These are phyloP conservation scores for Eimeria necatrix DNA, from an alignment of 169 alveolate genomes.

Conservation along the genomic window DNA sequence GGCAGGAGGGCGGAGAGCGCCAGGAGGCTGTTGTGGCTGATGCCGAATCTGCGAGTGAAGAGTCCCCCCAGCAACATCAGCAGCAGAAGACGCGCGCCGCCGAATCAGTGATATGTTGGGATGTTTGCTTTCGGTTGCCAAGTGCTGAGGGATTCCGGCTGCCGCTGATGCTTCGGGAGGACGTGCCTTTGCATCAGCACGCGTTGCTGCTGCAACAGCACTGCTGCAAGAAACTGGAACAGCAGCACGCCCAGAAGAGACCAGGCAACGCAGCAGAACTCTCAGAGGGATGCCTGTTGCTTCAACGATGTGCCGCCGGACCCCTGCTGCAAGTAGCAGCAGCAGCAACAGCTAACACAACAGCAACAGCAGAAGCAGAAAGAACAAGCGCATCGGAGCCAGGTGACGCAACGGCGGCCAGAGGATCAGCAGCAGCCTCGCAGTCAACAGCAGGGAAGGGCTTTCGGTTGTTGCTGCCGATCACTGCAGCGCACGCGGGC, in stretches of 20 bases:
- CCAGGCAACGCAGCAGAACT: neutral
- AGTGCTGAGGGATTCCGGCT: neutral
- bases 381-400: neutral
- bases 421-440: neutral
- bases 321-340: constrained; percentile 19
- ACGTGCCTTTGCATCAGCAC: neutral
- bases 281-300: neutral
- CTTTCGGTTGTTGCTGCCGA: neutral
- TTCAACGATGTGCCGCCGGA: neutral
- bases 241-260: neutral
- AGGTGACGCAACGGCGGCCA: neutral
- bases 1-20: neutral
- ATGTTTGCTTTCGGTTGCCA: neutral
- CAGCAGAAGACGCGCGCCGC: neutral
- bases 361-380: neutral
- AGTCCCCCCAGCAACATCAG: neutral
- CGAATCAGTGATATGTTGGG: neutral
- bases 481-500: constrained; percentile 44
- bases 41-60: neutral
- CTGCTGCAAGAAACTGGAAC: constrained; percentile 24
- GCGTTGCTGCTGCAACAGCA: constrained; percentile 13
- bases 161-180: neutral
- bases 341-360: neutral
- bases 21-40: too few relatives aligned
- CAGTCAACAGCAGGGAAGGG: neutral